Percentiles rank a stretch among this genome's conserved stretches.
phyloP scores from a whole-genome alignment of 495 filamentous ascomycete genomes.

The Schizothecium vesticola region DNA sequence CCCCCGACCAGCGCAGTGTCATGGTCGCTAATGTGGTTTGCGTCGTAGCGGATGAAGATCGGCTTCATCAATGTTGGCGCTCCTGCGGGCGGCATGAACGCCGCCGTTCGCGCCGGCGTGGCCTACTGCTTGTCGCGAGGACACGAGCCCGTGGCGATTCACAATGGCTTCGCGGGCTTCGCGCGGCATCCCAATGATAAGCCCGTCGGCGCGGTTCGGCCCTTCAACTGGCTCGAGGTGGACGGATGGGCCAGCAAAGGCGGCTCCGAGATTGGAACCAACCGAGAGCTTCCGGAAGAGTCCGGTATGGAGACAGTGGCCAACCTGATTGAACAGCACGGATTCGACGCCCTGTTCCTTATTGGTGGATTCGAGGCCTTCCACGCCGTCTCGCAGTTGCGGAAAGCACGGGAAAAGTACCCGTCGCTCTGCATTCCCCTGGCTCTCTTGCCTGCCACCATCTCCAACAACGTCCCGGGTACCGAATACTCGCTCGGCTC shows the following conservation, averaged over 20 bases:
- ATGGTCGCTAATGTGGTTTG: conserved; percentile 16
- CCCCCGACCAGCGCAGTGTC: neutral
- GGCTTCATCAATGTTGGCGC: conserved; percentile 96
- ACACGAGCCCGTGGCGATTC: conserved; percentile 83
- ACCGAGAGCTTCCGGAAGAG: conserved; percentile 81
- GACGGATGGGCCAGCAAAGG: conserved; percentile 94
- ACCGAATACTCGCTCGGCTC: conserved; percentile 96
- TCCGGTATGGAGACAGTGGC: conserved; percentile 82
- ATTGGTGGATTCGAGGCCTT: conserved; percentile 97
- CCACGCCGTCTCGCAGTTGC: conserved; percentile 81
- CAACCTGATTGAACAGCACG: conserved; percentile 74
- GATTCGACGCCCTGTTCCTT: conserved; percentile 86
- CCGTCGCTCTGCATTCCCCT: conserved; percentile 90
- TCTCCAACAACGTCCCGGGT: conserved; percentile 97
- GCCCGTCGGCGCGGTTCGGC: conserved; percentile 74
- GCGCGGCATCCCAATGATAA: conserved; percentile 81
- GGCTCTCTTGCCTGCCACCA: conserved; percentile 87
- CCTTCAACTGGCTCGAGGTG: conserved; percentile 86
- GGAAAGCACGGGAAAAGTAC: conserved; percentile 70
- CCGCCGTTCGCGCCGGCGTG: conserved; percentile 87
- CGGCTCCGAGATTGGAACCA: conserved; percentile 96
- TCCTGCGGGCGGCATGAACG: conserved; percentile 98
- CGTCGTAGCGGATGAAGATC: conserved; percentile 72
- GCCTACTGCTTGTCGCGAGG: conserved; percentile 95
- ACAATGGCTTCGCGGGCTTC: conserved; percentile 96